phyloP scores from a whole-genome alignment of 192 early-diverging fungal species.

The Chytriomyces sp. region DNA sequence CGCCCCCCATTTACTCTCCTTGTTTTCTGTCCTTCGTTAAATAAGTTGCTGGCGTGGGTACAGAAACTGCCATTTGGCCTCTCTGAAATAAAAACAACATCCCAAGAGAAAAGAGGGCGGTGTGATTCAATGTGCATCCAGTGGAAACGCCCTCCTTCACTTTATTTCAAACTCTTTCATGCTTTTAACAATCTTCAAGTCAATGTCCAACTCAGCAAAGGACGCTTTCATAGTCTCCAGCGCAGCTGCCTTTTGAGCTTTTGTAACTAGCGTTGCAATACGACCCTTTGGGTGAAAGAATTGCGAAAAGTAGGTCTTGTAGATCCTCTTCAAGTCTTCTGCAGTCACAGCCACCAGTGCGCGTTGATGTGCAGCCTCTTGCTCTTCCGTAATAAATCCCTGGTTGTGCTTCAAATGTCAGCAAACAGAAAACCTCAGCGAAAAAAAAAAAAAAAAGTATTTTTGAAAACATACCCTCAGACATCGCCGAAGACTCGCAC shows the following conservation, averaged over 20 bases:
- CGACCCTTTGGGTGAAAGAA: slow-evolving; percentile 49
- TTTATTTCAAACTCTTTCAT: slow-evolving; percentile 17
- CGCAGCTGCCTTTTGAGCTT: neutral
- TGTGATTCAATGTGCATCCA: too few relatives aligned
- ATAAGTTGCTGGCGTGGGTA: too few relatives aligned
- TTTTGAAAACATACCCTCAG: slow-evolving; percentile 43
- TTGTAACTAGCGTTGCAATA: slow-evolving; percentile 17
- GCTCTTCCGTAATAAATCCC: slow-evolving; percentile 62
- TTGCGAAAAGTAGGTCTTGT: slow-evolving; percentile 59
- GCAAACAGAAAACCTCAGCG: neutral
- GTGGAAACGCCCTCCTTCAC: neutral
- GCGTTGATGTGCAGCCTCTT: slow-evolving; percentile 49
- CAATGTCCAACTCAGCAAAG: slow-evolving; percentile 18
- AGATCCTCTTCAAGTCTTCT: slow-evolving; percentile 61
- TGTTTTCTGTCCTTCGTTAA: too few relatives aligned
- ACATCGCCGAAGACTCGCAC: slow-evolving; percentile 37
- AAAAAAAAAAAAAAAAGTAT: slow-evolving; percentile 30
- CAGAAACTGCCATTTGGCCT: too few relatives aligned
- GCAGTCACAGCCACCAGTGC: slow-evolving; percentile 57
- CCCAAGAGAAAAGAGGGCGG: too few relatives aligned
- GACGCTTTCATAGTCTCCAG: neutral
- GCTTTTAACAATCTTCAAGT: slow-evolving; percentile 17
- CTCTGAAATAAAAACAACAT: too few relatives aligned
- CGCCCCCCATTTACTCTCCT: too few relatives aligned
- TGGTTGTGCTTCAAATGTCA: slow-evolving; percentile 23